Base-by-base conservation (phyloP, 2,329 filamentous ascomycete genomes). In the Dothiorella sarmentorum region DNA sequence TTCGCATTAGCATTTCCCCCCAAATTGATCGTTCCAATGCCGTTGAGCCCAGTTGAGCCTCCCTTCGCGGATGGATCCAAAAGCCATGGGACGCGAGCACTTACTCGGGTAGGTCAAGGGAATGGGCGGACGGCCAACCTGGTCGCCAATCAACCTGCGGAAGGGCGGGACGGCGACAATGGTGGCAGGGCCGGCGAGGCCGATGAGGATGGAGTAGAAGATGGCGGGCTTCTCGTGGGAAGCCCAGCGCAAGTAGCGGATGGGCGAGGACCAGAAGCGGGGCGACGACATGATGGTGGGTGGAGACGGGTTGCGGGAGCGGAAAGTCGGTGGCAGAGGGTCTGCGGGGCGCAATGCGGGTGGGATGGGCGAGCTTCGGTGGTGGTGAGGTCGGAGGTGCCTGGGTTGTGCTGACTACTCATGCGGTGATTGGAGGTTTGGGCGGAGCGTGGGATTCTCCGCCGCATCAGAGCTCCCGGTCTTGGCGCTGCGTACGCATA, bases 61-160 rank as follows among this genome's bases (percentile, higher is more conserved):
- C 10, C 15, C 20, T 7, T 42, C 15, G n/a, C 24, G 24, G 20
- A 7, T 29, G 7, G 35, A 10, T 24, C 27, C 31, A 9, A 40
- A 35, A 24, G 20, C 15, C 7, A n/a, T 15, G 26, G 13, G 5
- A 17, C 26, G 43, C n/a, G 33, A 18, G 45, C 51, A 83, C 90
- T 73, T 84, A 97, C 93, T 84, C 61, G 94, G 94, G 80, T 97
- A 99, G 72, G 91, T 95, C 74, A 92, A 78, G 29, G 94, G 94
- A 64, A 97, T 86, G 59, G 66, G 67, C 80, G 83, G 63, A 84
- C 78, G 63, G 88, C 83, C 67, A 86, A 60, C 82, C 66, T 85
- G 77, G 72, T 96, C 91, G 66, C 92, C 92, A 59, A 96, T 75
- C 63, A 69, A 70, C 55, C 78, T 80, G 73, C 92, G 81, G 66